phyloP scores from a whole-genome alignment of 805 yeast species.

The Wickerhamomyces alni region DNA sequence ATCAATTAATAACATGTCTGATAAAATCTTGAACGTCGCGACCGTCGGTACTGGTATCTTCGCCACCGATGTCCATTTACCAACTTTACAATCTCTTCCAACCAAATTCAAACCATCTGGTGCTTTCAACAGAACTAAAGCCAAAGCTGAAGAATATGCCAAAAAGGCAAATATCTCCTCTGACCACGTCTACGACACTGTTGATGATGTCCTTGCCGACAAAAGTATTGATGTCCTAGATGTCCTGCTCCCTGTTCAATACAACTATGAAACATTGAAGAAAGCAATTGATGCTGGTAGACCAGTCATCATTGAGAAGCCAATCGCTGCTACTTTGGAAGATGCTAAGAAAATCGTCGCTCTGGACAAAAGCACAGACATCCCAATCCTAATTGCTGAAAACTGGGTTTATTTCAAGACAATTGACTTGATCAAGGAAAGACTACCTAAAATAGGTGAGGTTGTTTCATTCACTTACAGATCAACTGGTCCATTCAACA shows the following conservation, averaged over 20 bases:
- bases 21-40: constrained; percentile 13
- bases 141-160: constrained; percentile 82
- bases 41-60: constrained; percentile 82
- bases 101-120: constrained; percentile 53
- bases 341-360: constrained; percentile 80
- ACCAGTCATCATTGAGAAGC: constrained; percentile 83
- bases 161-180: constrained; percentile 45
- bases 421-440: constrained; percentile 46
- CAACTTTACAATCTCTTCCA: constrained; percentile 51
- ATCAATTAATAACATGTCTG: not conserved
- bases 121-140: constrained; percentile 75
- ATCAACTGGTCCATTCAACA: constrained; percentile 68
- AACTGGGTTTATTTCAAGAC: constrained; percentile 76
- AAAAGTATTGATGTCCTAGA: constrained; percentile 72
- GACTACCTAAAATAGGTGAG: constrained; percentile 68
- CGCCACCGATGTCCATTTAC: constrained; percentile 80
- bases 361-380: constrained; percentile 50
- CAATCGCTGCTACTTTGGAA: constrained; percentile 78
- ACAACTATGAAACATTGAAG: constrained; percentile 61
- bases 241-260: constrained; percentile 85
- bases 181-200: constrained; percentile 27
- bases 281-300: constrained; percentile 68
- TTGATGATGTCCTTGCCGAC: constrained; percentile 46
- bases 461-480: constrained; percentile 62
- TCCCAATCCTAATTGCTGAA: constrained; percentile 76